Conservation (phyloP, 2,329 filamentous ascomycete genomes). For the Periconia digitata region DNA sequence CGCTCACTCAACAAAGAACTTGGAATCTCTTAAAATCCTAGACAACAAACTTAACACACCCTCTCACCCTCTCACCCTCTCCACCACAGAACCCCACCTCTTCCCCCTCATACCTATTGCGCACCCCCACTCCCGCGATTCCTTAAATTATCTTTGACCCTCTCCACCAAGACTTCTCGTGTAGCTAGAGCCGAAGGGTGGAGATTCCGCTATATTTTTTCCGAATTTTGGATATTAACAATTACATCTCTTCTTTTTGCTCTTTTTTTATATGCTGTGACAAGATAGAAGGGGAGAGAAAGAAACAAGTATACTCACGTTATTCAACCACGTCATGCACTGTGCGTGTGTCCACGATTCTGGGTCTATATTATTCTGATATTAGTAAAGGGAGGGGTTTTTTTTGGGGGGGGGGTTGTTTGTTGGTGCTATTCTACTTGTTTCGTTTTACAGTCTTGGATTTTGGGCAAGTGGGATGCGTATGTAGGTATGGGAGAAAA, state of each 20-base stretch:
- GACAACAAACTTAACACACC: not conserved
- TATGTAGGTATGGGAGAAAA: not conserved
- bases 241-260: too few relatives aligned
- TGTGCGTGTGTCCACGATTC: constrained; percentile 78
- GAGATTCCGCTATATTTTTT: constrained; percentile 68
- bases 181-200: constrained; percentile 62
- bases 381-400: not conserved
- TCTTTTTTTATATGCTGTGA: too few relatives aligned
- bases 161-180: constrained; percentile 65
- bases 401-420: not conserved
- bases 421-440: too few relatives aligned
- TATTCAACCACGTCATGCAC: constrained; percentile 75
- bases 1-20: not conserved
- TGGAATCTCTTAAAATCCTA: not conserved
- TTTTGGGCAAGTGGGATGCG: too few relatives aligned
- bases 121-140: constrained; percentile 21
- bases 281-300: not conserved
- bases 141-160: constrained; percentile 69
- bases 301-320: constrained; percentile 58
- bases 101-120: too few relatives aligned
- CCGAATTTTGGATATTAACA: too few relatives aligned
- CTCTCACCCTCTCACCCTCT: too few relatives aligned
- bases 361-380: constrained; percentile 53
- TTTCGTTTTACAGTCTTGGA: too few relatives aligned
- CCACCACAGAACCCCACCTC: not conserved